phyloP scores from a whole-genome alignment of 2,329 filamentous ascomycete genomes.

The Alternaria arbusti region DNA sequence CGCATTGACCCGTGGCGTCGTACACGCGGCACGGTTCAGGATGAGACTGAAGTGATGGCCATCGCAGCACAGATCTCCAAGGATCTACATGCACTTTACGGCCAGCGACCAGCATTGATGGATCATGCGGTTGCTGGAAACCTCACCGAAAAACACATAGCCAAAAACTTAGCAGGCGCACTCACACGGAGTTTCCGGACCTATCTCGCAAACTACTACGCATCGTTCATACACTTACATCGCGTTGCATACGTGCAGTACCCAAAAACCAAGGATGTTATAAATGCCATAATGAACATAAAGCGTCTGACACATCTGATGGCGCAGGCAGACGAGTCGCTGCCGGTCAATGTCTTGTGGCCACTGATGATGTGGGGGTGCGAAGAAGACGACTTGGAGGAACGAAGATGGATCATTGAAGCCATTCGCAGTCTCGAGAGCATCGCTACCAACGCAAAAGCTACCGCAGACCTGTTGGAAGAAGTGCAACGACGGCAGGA shows the following conservation, averaged over 20 bases:
- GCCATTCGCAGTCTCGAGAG: conserved; percentile 54
- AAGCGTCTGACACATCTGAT: conserved; percentile 57
- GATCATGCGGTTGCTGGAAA: conserved; percentile 62
- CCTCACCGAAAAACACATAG: conserved; percentile 57
- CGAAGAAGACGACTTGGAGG: conserved; percentile 59
- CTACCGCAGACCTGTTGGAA: conserved; percentile 50
- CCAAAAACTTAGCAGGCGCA: conserved; percentile 56
- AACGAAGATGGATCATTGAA: conserved; percentile 59
- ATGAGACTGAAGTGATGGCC: conserved; percentile 65
- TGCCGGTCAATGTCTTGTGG: conserved; percentile 65
- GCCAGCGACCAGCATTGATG: conserved; percentile 61
- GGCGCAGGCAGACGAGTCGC: conserved; percentile 52
- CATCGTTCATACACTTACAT: conserved; percentile 63
- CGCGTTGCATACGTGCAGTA: conserved; percentile 63
- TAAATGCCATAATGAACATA: conserved; percentile 58
- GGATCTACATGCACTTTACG: conserved; percentile 60
- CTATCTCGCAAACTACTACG: conserved; percentile 64
- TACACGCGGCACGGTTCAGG: conserved; percentile 62
- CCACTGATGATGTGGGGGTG: conserved; percentile 63
- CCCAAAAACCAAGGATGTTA: conserved; percentile 59
- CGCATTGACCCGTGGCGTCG: conserved; percentile 65
- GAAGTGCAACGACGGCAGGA: conserved; percentile 50
- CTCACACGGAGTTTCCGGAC: conserved; percentile 62
- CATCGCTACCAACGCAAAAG: conserved; percentile 49
- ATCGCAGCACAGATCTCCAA: conserved; percentile 59